Base-by-base conservation (phyloP, 768 basidiomycete genomes). In the Cystofilobasidium bisporidii region DNA sequence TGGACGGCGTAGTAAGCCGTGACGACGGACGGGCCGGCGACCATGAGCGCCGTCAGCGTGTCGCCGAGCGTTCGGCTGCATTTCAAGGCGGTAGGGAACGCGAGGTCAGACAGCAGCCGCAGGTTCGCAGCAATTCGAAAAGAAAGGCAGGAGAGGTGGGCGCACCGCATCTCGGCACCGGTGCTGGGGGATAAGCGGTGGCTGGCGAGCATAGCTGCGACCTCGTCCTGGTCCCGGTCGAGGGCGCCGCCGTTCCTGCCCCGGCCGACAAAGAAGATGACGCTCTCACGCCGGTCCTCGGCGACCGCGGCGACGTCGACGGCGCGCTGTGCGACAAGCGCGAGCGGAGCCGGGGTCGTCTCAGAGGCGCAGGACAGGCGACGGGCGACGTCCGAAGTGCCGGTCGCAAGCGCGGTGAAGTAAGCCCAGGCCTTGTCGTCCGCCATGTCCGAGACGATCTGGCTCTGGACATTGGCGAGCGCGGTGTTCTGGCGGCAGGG, bases 1-100 rank as follows among this genome's bases (percentile, higher is more conserved):
- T 80, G 78, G n/a, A 78, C 72, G 20, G 79, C 75, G 62, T 78
- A 65, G 70, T 77, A 76, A 10, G 71, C 72, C 9, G 28, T 56
- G 53, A 56, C 53, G 15, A 73, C 72, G 22, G 69, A 61, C 2
- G 72, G 71, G 2, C 75, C 83, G 9, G 84, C 80, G 3, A 86
- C 79, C 17, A 91, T 83, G 74, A 93, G 83, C 55, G 86, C 86
- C 47, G 86, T 83, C 2, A 85, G 88, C 22, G 89, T 86, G 75
- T 93, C 89, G 3, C 93, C 93, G 30, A 94, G 80, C 26, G 91
- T 91, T 79, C 87, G 87, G 75, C 82, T 80, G 53, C 9, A 6
- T 68, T 91, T 83, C 73, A 89, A 88, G 0, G 14, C 12, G 45
- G 26, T 3, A 12, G 10, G 28, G 18, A 56, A 56, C 4, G 22